Evolutionary conservation across 257 asterid genomes (phyloP).

Genomic region (Solanum chilense): DNA sequence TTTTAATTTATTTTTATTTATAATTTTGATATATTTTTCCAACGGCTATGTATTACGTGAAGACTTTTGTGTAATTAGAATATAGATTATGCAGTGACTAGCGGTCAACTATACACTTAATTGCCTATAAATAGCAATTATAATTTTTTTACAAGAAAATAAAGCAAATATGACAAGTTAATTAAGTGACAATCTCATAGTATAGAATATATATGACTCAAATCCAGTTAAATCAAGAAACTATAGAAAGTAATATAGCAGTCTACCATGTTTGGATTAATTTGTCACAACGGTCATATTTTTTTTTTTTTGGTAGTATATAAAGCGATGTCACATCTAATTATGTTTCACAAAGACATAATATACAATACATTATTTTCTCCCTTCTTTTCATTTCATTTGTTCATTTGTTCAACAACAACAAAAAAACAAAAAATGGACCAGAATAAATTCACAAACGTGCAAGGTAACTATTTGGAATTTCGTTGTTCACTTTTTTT

Average conservation of each 20-base stretch:
- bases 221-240: neutral
- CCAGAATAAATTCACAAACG: conserved; percentile 23
- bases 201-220: neutral
- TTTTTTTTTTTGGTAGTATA: conserved; percentile 39
- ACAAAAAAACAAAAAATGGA: conserved; percentile 27
- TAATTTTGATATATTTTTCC: neutral
- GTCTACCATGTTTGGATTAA: neutral
- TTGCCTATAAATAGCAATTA: neutral
- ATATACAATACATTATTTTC: conserved; percentile 10
- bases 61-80: neutral
- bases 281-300: conserved; percentile 35
- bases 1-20: neutral
- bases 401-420: neutral
- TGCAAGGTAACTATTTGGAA: conserved; percentile 34
- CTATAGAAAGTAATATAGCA: neutral
- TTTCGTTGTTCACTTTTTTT: neutral
- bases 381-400: neutral
- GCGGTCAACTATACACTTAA: neutral
- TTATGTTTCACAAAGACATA: conserved; percentile 17
- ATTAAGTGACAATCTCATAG: neutral
- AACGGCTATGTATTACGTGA: neutral
- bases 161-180: too few species aligned
- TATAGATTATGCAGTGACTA: neutral
- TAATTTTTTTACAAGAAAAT: neutral
- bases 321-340: neutral